Base-by-base conservation (phyloP, 176 grass and related monocot species). In the Carex littledalei region DNA sequence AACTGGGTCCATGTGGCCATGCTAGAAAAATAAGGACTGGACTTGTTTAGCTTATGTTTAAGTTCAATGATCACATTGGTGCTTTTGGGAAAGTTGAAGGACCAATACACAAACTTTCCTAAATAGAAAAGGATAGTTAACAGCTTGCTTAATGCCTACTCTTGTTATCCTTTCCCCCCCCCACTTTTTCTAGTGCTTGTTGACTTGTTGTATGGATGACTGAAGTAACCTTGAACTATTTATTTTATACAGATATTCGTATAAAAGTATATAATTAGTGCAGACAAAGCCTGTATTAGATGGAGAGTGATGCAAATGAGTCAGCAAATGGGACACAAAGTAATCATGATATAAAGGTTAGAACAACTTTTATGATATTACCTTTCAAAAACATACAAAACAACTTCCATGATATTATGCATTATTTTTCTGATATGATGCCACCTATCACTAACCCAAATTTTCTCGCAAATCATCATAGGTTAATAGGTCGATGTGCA, bases 401-500 rank as follows among this genome's bases (percentile, higher is more conserved):
- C 43, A 45, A 45, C 43, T 45, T 45, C 7, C 43, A 45, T 45
- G 7, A 80, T 61, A 59, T 63, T 67, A 63, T 65, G 15, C 59
- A 67, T 65, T 53, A 0, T 47, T 83, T 83, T 81, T 49, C 61
- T 63, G 63, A 67, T 83, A 22, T 49, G 10, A 49, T 65, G 2
- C 43, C 35, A 37, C 41, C 21, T 65, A 32, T 52, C 43, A 50
- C 22, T 26, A 64, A 26, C 73, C 49, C 1, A 77, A 55, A 15
- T 31, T 76, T 53, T 65, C 58, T 77, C 2, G 45, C 80, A 83
- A 83, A 50, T 65, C 64, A 57, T 87, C 58, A 89, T 83, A 99
- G 96, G 91, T 92, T 82, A 88, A 95, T 80, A 73, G 71, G 63
- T 88, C 85, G 81, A 92, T 94, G 73, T 95, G 91, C 80, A 69